phyloP scores from a whole-genome alignment of 106 monocot species.

The Agapanthus africanus region DNA sequence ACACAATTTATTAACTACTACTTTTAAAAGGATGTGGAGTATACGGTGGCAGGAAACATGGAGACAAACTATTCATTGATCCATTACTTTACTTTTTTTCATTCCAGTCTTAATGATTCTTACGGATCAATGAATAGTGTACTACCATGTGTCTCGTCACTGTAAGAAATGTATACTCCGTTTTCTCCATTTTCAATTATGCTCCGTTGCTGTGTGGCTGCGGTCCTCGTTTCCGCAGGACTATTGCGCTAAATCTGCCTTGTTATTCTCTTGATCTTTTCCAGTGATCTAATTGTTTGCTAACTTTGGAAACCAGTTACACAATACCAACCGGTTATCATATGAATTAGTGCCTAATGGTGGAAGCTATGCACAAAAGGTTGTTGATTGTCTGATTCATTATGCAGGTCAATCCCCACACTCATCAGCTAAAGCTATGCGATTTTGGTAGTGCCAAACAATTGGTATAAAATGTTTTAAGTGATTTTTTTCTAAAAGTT shows the following conservation, averaged over 20 bases:
- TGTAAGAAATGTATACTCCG: no score
- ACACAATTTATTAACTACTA: background rate
- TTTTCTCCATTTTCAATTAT: no score
- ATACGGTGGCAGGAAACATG: no score
- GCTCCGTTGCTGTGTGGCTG: background rate
- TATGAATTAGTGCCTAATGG: background rate
- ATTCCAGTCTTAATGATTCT: no score
- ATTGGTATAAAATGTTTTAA: conserved; percentile 34
- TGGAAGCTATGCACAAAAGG: background rate
- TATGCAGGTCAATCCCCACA: conserved; percentile 56
- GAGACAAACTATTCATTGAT: no score
- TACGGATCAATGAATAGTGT: no score
- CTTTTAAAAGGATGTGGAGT: no score
- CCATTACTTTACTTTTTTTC: no score
- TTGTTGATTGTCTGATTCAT: background rate
- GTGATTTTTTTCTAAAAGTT: background rate
- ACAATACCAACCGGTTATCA: background rate
- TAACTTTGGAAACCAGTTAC: background rate
- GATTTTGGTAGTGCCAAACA: conserved; percentile 78
- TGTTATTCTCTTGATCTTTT: background rate
- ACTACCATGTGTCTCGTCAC: no score
- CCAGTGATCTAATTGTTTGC: background rate
- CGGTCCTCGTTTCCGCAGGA: background rate
- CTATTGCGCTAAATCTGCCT: background rate
- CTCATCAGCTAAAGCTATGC: conserved; percentile 73